Evolutionary conservation across 192 early-diverging fungal species (phyloP).

Genomic region (Pilobolus umbonatus): DNA sequence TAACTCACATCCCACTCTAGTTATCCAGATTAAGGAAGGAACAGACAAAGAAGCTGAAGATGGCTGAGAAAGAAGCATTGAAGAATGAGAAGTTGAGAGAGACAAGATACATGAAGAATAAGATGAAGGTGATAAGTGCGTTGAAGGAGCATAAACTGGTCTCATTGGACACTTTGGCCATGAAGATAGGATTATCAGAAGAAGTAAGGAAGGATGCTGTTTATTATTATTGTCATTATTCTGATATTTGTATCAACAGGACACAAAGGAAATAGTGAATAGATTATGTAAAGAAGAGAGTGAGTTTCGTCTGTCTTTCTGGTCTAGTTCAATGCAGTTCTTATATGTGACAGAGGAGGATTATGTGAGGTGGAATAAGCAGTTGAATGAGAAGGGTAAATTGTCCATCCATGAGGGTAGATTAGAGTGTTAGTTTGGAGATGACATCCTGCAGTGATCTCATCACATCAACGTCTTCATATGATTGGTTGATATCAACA

Average conservation of each 20-base stretch:
- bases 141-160: no score
- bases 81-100: no score
- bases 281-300: constrained; percentile 1
- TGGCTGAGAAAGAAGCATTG: constrained; percentile 16
- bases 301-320: constrained; percentile 11
- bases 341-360: constrained; percentile 17
- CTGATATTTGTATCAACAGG: not conserved
- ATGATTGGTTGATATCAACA: not conserved
- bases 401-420: constrained; percentile 3
- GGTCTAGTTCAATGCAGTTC: constrained; percentile 4
- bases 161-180: no score
- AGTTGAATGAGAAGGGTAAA: constrained; percentile 9
- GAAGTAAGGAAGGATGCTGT: not conserved
- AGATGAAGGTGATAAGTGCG: constrained; percentile 8
- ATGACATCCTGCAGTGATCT: constrained; percentile 1
- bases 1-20: not conserved
- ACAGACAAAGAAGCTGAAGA: not conserved
- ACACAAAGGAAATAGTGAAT: constrained; percentile 12
- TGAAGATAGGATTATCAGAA: not conserved
- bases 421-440: constrained; percentile 1
- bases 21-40: constrained; percentile 13
- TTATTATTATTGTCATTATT: not conserved
- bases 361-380: constrained; percentile 1
- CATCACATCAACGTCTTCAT: constrained; percentile 1
- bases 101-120: constrained; percentile 14